Evolutionary conservation across 1,139 yeast species (phyloP).

Genomic region (Suhomyces kunorum): DNA sequence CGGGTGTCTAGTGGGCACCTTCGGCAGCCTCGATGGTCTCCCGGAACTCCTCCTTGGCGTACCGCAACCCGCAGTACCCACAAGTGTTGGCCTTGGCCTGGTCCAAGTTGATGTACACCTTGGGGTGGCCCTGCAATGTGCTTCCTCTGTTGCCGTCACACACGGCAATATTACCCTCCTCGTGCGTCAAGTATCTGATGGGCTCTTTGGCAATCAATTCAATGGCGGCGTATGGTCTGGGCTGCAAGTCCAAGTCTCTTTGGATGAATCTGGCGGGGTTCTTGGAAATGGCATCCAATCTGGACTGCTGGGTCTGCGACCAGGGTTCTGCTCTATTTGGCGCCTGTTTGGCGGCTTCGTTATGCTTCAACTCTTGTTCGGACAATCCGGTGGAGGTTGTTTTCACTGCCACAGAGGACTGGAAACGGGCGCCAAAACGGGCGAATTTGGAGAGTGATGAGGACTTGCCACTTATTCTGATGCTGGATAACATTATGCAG

Average conservation of each 20-base stretch:
- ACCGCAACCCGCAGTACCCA: conserved; percentile 77
- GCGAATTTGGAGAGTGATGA: conserved; percentile 7
- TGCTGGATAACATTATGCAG: conserved; percentile 15
- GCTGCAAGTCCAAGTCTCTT: conserved; percentile 66
- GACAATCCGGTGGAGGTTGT: conserved; percentile 38
- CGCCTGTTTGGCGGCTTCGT: conserved; percentile 56
- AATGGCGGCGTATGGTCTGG: conserved; percentile 82
- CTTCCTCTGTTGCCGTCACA: conserved; percentile 79
- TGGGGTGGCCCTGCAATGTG: conserved; percentile 81
- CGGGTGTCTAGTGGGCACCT: not conserved
- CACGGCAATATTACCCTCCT: conserved; percentile 62
- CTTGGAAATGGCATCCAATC: conserved; percentile 55
- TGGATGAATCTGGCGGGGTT: conserved; percentile 72
- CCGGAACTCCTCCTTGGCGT: conserved; percentile 53
- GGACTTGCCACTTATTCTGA: conserved; percentile 15
- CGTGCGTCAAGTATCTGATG: conserved; percentile 56
- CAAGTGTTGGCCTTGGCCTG: conserved; percentile 71
- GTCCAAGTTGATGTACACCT: conserved; percentile 78
- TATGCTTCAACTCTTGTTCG: conserved; percentile 37
- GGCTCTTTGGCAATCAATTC: conserved; percentile 80
- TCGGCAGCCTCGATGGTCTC: conserved; percentile 37
- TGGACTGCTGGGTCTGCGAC: conserved; percentile 68
- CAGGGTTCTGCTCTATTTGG: conserved; percentile 73
- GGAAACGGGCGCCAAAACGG: conserved; percentile 16
- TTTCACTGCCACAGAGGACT: conserved; percentile 21